Evolutionary conservation across 495 filamentous ascomycete species (phyloP), one percentile per base, ranked within the genome.

Genomic region (Tricharina praecox): DNA sequence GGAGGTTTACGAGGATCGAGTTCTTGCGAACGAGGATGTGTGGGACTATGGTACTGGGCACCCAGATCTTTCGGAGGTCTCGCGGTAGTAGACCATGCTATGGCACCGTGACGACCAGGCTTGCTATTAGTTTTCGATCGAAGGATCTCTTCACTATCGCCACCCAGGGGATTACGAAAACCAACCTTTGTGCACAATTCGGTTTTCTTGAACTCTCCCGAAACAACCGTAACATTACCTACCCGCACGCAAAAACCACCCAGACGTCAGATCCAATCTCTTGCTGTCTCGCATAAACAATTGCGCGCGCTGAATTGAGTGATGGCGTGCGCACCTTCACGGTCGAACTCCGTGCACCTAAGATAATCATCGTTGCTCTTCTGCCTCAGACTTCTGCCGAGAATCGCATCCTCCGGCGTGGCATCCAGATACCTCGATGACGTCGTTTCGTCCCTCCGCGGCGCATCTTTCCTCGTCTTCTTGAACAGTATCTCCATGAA

Each of bases 21-120:
- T 81, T 86, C 23, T 86, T 86, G 40, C 90, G 87, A 47, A 97
- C 79, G 45, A 96, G 78, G 41, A 97, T 96, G 53, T 94, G 84
- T 3, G 90, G 90, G n/a, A 97, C 75, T 51, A 93, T 81, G 42
- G 84, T 93, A n/a, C 85, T 93, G 60, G 95, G 90, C 55, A 96
- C 94, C 56, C 56, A 59, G 30, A 61, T 56, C 62, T 97, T 97
- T 55, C 90, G 82, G 5, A 97, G 72, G 69, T 97, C 90, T 39
- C 90, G 87, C 44, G 92, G 87, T 10, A 95, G 76, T 21, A 97
- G 76, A 30, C 90, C 90, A 60, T 95, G 95, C 86, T 95, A 50
- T 55, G 13, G 5, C 19, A 21, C 18, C 8, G 16, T 40, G 68
- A 52, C 67, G 63, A 42, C 53, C 19, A 47, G 42, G 23, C 20